phyloP scores from a whole-genome alignment of 306 rosid genomes.

The Myrica gale region DNA sequence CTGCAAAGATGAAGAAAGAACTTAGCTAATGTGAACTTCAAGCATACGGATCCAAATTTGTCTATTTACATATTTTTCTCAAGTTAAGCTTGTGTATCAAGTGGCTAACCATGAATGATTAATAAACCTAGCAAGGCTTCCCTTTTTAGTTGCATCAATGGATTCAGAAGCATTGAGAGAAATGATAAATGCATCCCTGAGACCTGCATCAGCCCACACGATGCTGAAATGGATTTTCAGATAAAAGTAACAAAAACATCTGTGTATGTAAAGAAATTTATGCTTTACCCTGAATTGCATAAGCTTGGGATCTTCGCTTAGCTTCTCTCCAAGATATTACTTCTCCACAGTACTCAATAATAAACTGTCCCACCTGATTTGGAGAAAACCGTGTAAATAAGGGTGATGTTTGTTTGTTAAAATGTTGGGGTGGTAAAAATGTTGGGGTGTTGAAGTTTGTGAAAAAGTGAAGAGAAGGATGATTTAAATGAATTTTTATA shows the following conservation, averaged over 20 bases:
- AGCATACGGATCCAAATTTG: slow-evolving; percentile 26
- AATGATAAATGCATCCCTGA: slow-evolving; percentile 87
- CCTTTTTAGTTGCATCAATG: slow-evolving; percentile 92
- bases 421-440: no score
- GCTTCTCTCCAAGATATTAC: slow-evolving; percentile 97
- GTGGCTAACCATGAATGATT: slow-evolving; percentile 90
- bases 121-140: slow-evolving; percentile 90
- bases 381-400: background rate
- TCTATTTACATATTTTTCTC: slow-evolving; percentile 12
- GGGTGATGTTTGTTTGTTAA: no score
- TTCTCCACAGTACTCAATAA: slow-evolving; percentile 96
- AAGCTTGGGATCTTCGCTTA: slow-evolving; percentile 77
- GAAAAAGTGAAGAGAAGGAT: no score
- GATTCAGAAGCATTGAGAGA: slow-evolving; percentile 87
- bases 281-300: slow-evolving; percentile 71
- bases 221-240: slow-evolving; percentile 22
- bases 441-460: no score
- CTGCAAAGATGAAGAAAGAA: slow-evolving; percentile 50
- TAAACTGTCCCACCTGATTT: slow-evolving; percentile 69
- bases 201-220: slow-evolving; percentile 57
- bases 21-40: slow-evolving; percentile 36
- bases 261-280: slow-evolving; percentile 6
- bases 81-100: slow-evolving; percentile 21
- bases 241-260: slow-evolving; percentile 19
- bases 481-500: no score